Evolutionary conservation across 768 basidiomycete species (phyloP).

Genomic region (Antrodiella citrinella): DNA sequence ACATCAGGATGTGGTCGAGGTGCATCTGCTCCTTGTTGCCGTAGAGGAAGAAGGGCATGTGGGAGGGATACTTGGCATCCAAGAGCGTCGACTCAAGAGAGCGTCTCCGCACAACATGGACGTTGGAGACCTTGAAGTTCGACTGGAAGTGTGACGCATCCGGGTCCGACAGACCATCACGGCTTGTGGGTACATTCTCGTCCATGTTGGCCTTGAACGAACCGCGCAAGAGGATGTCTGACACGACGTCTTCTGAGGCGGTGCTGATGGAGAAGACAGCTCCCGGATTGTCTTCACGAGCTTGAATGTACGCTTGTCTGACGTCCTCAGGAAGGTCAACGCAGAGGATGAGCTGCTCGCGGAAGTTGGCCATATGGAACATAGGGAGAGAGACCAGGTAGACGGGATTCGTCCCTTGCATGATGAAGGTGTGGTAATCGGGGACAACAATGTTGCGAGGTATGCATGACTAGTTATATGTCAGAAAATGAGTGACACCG

Average conservation of each 20-base stretch:
- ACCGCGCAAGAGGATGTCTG: constrained; percentile 1
- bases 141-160: constrained; percentile 8
- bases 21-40: constrained; percentile 18
- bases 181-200: not conserved
- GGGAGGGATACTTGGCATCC: constrained; percentile 22
- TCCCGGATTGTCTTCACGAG: constrained; percentile 10
- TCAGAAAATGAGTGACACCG: too few species aligned
- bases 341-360: constrained; percentile 30
- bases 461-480: constrained; percentile 15
- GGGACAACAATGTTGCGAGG: constrained; percentile 26
- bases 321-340: constrained; percentile 18
- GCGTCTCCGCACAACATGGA: constrained; percentile 24
- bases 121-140: constrained; percentile 16
- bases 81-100: constrained; percentile 22
- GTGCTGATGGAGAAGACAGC: constrained; percentile 12
- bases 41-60: constrained; percentile 35
- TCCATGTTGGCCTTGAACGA: constrained; percentile 10
- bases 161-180: constrained; percentile 2
- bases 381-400: constrained; percentile 27
- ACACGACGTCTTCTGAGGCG: not conserved
- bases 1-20: constrained; percentile 27
- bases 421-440: constrained; percentile 27
- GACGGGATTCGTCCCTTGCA: constrained; percentile 28
- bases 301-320: constrained; percentile 8
- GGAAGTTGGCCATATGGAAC: constrained; percentile 29